A percentile compares a stretch with the other conserved stretches of the same genome.
These are phyloP conservation scores for Puccinia polysora DNA, from an alignment of 1,284 basidiomycete genomes.

Conservation along the genomic window DNA sequence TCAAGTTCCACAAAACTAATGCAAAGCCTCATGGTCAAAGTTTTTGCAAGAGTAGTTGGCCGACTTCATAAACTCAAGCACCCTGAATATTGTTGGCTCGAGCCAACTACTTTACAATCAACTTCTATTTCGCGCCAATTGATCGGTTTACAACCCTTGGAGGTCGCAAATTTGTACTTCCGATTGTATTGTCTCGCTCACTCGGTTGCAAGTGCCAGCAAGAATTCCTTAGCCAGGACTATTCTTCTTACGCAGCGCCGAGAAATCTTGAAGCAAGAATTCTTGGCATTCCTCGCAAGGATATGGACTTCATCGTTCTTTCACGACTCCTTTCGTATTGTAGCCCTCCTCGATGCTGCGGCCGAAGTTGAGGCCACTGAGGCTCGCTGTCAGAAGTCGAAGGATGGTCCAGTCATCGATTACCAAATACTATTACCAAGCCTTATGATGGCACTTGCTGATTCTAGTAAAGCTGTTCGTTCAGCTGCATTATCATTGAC, in stretches of 20 bases:
- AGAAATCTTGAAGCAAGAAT: conserved; percentile 24
- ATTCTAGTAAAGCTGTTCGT: conserved; percentile 30
- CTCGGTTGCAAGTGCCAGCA: neutral
- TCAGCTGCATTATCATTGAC: conserved; percentile 26
- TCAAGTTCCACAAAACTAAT: conserved; percentile 34
- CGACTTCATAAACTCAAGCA: conserved; percentile 14
- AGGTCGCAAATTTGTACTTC: conserved; percentile 29
- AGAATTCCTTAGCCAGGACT: conserved; percentile 20
- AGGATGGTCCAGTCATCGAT: neutral
- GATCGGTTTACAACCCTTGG: conserved; percentile 6
- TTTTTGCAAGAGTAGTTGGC: conserved; percentile 11
- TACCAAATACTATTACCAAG: conserved; percentile 41
- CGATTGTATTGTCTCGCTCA: conserved; percentile 28
- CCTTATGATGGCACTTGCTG: conserved; percentile 33
- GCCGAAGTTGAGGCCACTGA: conserved; percentile 18
- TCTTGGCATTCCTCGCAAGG: conserved; percentile 31
- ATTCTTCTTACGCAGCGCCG: conserved; percentile 3
- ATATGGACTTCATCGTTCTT: conserved; percentile 38
- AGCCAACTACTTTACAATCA: conserved; percentile 21
- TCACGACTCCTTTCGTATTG: conserved; percentile 13
- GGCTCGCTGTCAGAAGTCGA: neutral
- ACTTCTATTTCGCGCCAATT: neutral
- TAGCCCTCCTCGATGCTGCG: conserved; percentile 37
- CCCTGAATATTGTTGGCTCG: conserved; percentile 36
- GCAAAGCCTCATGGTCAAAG: conserved; percentile 10